Evolutionary conservation across 1,284 basidiomycete species (phyloP), one percentile per base, ranked within the genome.

Genomic region (Bjerkandera adusta): DNA sequence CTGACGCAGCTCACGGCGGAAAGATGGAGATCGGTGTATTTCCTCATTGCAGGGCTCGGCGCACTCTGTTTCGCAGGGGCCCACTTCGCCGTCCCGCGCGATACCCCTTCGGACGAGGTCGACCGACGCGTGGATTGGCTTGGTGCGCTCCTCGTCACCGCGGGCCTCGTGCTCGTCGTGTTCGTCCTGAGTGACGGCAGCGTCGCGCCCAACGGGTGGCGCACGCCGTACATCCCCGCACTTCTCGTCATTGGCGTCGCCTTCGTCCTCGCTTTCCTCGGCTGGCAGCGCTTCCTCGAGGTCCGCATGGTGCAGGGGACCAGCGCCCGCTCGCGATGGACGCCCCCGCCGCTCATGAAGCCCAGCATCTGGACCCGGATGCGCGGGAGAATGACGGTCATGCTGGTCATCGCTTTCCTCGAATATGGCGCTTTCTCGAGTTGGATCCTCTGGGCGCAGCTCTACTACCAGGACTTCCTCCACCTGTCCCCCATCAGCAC

Each of bases 41-140:
- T 69, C 64, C 65, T 80, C 39, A 63, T 72, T 15, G 69, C 77
- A 0, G 82, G 71, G 13, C 51, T 76, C 11, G 68, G 68, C 35
- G 64, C 65, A 3, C 47, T 68, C 5, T 68, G 72, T 21, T 67
- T 67, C 15, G 29, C 72, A 1, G 59, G 65, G 0, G 81, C 71
- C 0, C 53, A 68, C 16, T 54, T 78, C 30, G 59, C 71, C 33
- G 70, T 85, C 29, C 76, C 76, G 15, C 38, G 48, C 12, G 66
- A 83, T 52, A 16, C 59, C 3, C 68, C 69, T 1, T 75, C 74
- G 0, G 54, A 60, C 4, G 77, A 79, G 48, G 43, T 36, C 0
- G 84, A 89, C 54, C 68, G 67, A 21, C 73, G 86, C 0, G 72
- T 96, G 0, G 92, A 97, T 60, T 94, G 89, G 88, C 58, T 90